A percentile compares a stretch with the other conserved stretches of the same genome.
Evolutionary conservation across 257 asterid genomes (phyloP).

Genomic region (Solanum sejunctum): DNA sequence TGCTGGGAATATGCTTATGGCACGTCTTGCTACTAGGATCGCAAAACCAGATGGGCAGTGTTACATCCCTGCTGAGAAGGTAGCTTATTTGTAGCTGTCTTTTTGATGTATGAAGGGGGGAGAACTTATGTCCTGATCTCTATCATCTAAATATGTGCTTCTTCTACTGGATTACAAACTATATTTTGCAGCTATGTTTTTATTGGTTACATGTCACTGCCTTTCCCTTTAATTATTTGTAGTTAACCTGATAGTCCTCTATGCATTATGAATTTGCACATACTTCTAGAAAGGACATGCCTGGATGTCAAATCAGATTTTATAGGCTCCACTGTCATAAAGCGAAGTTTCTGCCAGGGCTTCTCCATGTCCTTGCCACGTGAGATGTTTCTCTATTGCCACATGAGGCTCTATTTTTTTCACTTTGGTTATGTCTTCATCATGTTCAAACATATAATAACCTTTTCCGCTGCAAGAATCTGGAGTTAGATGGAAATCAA

Average conservation of each 20-base stretch:
- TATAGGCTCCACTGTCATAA: not conserved
- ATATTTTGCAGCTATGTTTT: not conserved
- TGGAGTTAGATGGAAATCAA: not conserved
- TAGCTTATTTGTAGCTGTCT: not conserved
- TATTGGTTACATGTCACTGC: not conserved
- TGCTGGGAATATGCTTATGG: constrained; percentile 89
- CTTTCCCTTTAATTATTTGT: not conserved
- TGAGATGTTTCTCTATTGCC: not conserved
- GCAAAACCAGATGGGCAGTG: constrained; percentile 94
- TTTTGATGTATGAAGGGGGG: not conserved
- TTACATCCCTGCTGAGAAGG: constrained; percentile 70
- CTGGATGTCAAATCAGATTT: not conserved
- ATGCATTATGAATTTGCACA: not conserved
- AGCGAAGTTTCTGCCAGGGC: not conserved
- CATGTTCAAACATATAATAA: not conserved
- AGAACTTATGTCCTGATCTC: not conserved
- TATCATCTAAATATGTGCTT: not conserved
- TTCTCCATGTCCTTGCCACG: not conserved
- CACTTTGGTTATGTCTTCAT: not conserved
- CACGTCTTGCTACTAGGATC: constrained; percentile 88
- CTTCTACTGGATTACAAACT: not conserved
- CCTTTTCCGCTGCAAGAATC: not conserved
- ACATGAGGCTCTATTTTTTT: not conserved
- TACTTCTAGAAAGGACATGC: not conserved
- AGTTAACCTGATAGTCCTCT: not conserved